A percentile compares a stretch with the other conserved stretches of the same genome.
Evolutionary conservation across 352 stramenopile species (phyloP).

Genomic region (Phytophthora cajani): DNA sequence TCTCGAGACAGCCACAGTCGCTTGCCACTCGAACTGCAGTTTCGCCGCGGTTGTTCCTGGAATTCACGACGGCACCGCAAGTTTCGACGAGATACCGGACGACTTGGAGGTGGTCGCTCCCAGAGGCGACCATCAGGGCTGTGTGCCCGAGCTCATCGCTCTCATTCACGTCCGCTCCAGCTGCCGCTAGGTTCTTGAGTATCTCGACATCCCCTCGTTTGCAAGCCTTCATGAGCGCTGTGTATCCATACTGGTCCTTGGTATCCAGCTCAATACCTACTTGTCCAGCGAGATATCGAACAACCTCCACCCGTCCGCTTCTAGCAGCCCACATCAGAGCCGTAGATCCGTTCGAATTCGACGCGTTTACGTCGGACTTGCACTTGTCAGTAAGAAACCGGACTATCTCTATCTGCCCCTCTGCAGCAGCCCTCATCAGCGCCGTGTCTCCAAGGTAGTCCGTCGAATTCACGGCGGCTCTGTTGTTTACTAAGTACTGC

Average conservation of each 20-base stretch:
- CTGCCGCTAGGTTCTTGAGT: neutral
- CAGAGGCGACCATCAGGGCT: neutral
- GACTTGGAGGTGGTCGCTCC: neutral
- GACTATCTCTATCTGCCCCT: neutral
- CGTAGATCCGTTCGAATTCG: neutral
- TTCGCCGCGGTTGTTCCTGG: neutral
- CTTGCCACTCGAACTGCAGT: constrained; percentile 1
- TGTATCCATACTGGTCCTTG: neutral
- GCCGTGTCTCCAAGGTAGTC: neutral
- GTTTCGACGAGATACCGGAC: neutral
- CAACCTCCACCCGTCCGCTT: neutral
- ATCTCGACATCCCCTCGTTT: neutral
- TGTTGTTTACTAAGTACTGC: neutral
- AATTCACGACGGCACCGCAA: neutral
- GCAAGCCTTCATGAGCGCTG: neutral
- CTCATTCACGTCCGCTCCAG: neutral
- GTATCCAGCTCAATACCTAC: neutral
- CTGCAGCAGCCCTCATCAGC: constrained; percentile 1
- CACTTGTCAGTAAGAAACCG: neutral
- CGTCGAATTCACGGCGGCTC: neutral
- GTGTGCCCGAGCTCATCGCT: neutral
- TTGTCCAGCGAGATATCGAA: neutral
- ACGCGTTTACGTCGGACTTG: neutral
- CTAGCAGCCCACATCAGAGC: neutral
- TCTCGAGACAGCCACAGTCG: neutral